Evolutionary conservation across 176 grass and related monocot genomes (phyloP).

Genomic region (Themeda triandra): DNA sequence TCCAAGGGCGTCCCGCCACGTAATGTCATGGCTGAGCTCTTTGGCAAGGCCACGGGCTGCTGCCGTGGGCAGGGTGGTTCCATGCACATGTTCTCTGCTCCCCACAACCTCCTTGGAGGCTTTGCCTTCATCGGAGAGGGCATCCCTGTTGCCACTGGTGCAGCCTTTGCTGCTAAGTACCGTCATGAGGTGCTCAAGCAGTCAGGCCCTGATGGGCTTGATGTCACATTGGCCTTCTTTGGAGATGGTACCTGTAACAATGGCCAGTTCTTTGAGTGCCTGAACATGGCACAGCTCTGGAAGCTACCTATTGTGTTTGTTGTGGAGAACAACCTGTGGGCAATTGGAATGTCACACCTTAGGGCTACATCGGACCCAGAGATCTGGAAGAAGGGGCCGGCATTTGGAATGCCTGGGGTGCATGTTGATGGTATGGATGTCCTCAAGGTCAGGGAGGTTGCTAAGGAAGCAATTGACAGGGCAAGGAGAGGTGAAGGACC

Average conservation of each 20-base stretch:
- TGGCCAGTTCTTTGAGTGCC: slow-evolving; percentile 95
- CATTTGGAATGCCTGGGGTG: slow-evolving; percentile 93
- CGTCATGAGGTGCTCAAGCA: slow-evolving; percentile 94
- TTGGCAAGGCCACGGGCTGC: slow-evolving; percentile 88
- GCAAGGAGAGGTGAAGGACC: slow-evolving; percentile 96
- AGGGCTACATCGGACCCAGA: slow-evolving; percentile 83
- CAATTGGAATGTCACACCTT: slow-evolving; percentile 87
- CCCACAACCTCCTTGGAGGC: slow-evolving; percentile 86
- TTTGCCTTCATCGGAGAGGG: slow-evolving; percentile 97
- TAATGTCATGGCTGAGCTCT: slow-evolving; percentile 89
- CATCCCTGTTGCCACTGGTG: slow-evolving; percentile 90
- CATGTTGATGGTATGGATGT: slow-evolving; percentile 96
- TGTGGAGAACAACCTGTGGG: slow-evolving; percentile 97
- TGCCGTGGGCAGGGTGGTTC: slow-evolving; percentile 95
- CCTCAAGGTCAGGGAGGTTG: slow-evolving; percentile 92
- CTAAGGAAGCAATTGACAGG: slow-evolving; percentile 82
- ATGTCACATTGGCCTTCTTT: slow-evolving; percentile 89
- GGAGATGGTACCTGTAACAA: slow-evolving; percentile 97
- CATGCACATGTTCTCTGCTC: slow-evolving; percentile 97
- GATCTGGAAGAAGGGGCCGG: slow-evolving; percentile 90
- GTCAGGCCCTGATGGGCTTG: slow-evolving; percentile 73
- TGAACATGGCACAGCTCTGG: slow-evolving; percentile 99
- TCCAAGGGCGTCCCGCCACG: slow-evolving; percentile 81
- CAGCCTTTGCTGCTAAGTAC: slow-evolving; percentile 91
- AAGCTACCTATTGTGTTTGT: slow-evolving; percentile 97